Evolutionary conservation across 805 yeast genomes (phyloP).

Genomic region (Lachancea fermentati): DNA sequence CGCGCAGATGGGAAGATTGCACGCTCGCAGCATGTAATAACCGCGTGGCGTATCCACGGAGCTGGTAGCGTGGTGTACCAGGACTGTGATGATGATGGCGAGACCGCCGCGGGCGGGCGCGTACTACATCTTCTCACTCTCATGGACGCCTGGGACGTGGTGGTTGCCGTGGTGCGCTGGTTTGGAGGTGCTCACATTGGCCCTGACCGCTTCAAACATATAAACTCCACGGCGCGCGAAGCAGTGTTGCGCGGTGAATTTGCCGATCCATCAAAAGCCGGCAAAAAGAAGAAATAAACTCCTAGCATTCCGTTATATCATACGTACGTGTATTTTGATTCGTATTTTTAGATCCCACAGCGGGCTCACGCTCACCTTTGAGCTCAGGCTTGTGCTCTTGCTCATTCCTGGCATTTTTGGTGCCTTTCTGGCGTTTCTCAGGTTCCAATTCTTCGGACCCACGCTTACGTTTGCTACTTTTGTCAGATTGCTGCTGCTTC

Average conservation of each 20-base stretch:
- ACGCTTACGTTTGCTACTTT: neutral
- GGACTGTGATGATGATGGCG: conserved; percentile 97
- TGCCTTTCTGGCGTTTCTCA: neutral
- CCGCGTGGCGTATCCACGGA: conserved; percentile 71
- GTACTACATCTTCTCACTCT: conserved; percentile 70
- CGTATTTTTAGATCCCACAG: neutral
- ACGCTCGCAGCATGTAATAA: conserved; percentile 73
- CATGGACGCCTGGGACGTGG: conserved; percentile 77
- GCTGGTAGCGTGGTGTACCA: conserved; percentile 47
- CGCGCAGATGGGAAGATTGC: conserved; percentile 61
- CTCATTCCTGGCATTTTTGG: too few species aligned
- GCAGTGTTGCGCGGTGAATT: conserved; percentile 67
- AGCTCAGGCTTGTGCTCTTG: too few species aligned
- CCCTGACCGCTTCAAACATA: conserved; percentile 91
- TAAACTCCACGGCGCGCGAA: conserved; percentile 81
- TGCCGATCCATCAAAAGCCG: conserved; percentile 17
- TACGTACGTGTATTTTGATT: neutral
- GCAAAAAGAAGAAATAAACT: conserved; percentile 8
- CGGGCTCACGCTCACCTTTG: too few species aligned
- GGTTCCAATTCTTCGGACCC: neutral
- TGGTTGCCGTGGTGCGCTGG: conserved; percentile 84
- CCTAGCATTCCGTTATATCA: neutral
- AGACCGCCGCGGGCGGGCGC: conserved; percentile 90
- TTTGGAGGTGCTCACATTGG: conserved; percentile 90
- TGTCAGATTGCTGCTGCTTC: conserved; percentile 2